A percentile compares a stretch with the other conserved stretches of the same genome.
Evolutionary conservation across 768 basidiomycete species (phyloP).

Genomic region (Rhodotorula paludigena): DNA sequence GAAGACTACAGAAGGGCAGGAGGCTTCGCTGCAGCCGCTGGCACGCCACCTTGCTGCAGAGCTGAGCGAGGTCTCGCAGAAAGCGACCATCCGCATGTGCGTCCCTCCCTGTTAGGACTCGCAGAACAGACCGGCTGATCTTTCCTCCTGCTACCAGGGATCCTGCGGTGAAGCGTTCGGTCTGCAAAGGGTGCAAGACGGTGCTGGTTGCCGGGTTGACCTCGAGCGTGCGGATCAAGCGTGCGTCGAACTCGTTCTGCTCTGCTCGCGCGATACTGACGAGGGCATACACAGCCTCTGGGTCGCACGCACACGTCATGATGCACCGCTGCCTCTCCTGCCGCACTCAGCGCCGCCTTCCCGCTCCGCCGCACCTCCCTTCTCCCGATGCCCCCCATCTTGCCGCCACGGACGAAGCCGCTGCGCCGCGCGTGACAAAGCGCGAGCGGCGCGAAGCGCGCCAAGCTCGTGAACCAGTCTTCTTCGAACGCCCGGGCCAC

Average conservation of each 20-base stretch:
- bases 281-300: slow-evolving; percentile 7
- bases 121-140: background rate
- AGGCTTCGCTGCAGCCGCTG: slow-evolving; percentile 42
- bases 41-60: slow-evolving; percentile 61
- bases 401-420: background rate
- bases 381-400: background rate
- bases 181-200: slow-evolving; percentile 65
- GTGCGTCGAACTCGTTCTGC: slow-evolving; percentile 47
- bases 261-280: background rate
- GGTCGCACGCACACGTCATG: slow-evolving; percentile 29
- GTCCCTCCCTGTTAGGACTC: slow-evolving; percentile 38
- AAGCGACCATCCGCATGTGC: slow-evolving; percentile 72
- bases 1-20: too few species aligned
- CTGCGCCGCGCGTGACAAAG: background rate
- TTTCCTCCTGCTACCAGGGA: slow-evolving; percentile 54
- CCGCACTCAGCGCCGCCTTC: slow-evolving; percentile 14
- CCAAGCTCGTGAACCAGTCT: slow-evolving; percentile 8
- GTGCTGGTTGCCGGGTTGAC: slow-evolving; percentile 67
- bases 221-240: slow-evolving; percentile 60
- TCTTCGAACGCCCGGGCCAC: slow-evolving; percentile 30
- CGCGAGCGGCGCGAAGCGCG: slow-evolving; percentile 9
- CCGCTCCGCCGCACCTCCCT: slow-evolving; percentile 27
- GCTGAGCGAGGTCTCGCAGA: slow-evolving; percentile 68
- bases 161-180: slow-evolving; percentile 71
- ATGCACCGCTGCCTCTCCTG: slow-evolving; percentile 27